These are phyloP conservation scores for Forsythia suspensa DNA, from an alignment of 257 asterid species.

Conservation along the genomic window DNA sequence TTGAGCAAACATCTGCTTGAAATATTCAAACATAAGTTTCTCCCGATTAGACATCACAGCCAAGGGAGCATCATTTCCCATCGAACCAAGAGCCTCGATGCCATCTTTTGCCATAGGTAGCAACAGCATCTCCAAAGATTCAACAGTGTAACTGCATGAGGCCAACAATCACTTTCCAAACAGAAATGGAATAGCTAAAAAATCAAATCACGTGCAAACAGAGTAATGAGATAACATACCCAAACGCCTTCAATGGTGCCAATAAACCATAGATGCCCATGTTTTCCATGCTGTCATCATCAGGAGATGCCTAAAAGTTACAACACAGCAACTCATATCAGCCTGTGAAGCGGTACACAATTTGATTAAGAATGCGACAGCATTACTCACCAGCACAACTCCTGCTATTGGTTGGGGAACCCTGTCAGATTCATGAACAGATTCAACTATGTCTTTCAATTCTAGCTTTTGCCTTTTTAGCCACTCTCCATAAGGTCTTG, in stretches of 20 bases:
- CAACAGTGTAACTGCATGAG: constrained; percentile 77
- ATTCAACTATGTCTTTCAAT: constrained; percentile 81
- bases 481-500: constrained; percentile 97
- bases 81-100: constrained; percentile 94
- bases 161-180: constrained; percentile 13
- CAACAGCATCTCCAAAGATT: constrained; percentile 90
- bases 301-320: constrained; percentile 54
- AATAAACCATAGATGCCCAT: constrained; percentile 89
- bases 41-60: constrained; percentile 98
- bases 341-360: no score
- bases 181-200: neutral
- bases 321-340: constrained; percentile 11
- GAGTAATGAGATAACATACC: no score
- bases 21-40: constrained; percentile 89
- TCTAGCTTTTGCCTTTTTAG: constrained; percentile 78
- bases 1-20: constrained; percentile 99
- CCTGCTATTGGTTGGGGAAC: constrained; percentile 76
- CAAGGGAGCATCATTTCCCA: constrained; percentile 99
- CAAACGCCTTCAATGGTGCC: constrained; percentile 92
- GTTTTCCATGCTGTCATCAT: constrained; percentile 81
- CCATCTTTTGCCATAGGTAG: constrained; percentile 99
- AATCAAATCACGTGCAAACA: no score
- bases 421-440: constrained; percentile 68
- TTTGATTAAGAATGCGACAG: no score
- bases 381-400: constrained; percentile 24